These are phyloP conservation scores for Gremmenia infestans DNA, from an alignment of 2,329 filamentous ascomycete species.

Conservation along the genomic window DNA sequence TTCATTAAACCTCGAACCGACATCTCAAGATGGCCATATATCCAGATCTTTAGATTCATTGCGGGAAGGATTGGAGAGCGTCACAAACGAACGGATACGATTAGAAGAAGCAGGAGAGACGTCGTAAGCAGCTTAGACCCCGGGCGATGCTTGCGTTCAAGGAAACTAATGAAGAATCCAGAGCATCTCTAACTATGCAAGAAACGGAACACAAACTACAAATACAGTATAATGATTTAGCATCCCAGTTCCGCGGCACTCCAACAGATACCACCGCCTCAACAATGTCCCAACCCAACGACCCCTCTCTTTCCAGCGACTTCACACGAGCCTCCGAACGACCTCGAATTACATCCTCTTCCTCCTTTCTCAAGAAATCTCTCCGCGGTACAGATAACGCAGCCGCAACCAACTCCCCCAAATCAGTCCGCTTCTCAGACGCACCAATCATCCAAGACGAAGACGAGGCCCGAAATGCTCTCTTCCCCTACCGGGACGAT, in stretches of 20 bases:
- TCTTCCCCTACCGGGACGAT: slow-evolving; percentile 70
- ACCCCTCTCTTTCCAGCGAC: slow-evolving; percentile 55
- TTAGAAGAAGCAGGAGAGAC: slow-evolving; percentile 61
- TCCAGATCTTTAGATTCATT: slow-evolving; percentile 84
- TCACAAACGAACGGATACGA: slow-evolving; percentile 60
- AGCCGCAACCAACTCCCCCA: slow-evolving; percentile 39
- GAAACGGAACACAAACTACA: slow-evolving; percentile 66
- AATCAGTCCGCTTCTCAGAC: slow-evolving; percentile 85
- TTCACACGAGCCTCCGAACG: slow-evolving; percentile 54
- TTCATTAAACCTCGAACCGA: slow-evolving; percentile 66
- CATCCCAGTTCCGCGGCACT: slow-evolving; percentile 72
- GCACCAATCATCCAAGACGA: slow-evolving; percentile 38
- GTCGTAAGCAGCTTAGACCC: slow-evolving; percentile 40
- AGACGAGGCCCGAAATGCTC: slow-evolving; percentile 50
- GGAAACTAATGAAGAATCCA: slow-evolving; percentile 15
- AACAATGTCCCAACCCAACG: slow-evolving; percentile 57
- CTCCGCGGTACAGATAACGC: slow-evolving; percentile 27
- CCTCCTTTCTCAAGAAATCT: slow-evolving; percentile 35
- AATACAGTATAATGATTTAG: slow-evolving; percentile 71
- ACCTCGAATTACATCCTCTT: slow-evolving; percentile 37
- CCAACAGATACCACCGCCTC: slow-evolving; percentile 43
- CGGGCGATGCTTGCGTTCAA: background rate
- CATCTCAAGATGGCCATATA: slow-evolving; percentile 80
- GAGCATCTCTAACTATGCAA: slow-evolving; percentile 43
- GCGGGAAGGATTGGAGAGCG: slow-evolving; percentile 67